Base-by-base conservation (phyloP, 345 rosid species). In the Odontarrhena argentea region DNA sequence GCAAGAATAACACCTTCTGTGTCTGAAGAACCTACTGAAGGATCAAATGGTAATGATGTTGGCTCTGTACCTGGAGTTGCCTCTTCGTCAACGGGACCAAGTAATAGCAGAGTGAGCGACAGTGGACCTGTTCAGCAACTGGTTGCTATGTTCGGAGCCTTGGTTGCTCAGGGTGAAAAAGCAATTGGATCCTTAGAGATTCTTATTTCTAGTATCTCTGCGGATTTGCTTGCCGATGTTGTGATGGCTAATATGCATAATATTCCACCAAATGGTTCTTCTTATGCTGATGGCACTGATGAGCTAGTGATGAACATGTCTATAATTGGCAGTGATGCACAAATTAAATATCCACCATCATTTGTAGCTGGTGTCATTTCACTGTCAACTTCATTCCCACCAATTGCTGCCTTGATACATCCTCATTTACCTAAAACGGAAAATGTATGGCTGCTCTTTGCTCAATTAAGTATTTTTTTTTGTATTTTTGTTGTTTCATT, bases 151-250 rank as follows among this genome's bases (percentile, higher is more conserved):
- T 88, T 94, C 44, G 95, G 97, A 53, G 92, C 84, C 54, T 83
- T 94, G 84, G 95, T 94, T 81, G 95, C 97, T 66, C 96, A 94
- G 80, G 97, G 97, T 76, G 99, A 87, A 81, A 84, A 82, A 40
- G 99, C 96, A 76, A 77, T 86, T 78, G 88, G 83, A 55, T 81
- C 88, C 59, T 67, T 94, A 71, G 96, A 87, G 80, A 82, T 88
- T 81, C 96, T 94, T 74, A 94, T 94, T 82, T 83, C 97, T 61
- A 91, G 86, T 66, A 88, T 94, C 63, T 87, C 91, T 41, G 87
- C 95, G 9, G 99, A 94, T 85, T 82, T 94, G 80, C 91, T 94
- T 45, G 95, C 97, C 14, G 99, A 94, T 66, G 89, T 94, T 53
- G 99, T 94, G 74, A 91, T 94, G 84, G 86, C 96, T 73, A 91